Percentiles rank a stretch among this genome's conserved stretches.
Conservation (phyloP, 768 basidiomycete genomes). For the Boletus reticuloceps region DNA sequence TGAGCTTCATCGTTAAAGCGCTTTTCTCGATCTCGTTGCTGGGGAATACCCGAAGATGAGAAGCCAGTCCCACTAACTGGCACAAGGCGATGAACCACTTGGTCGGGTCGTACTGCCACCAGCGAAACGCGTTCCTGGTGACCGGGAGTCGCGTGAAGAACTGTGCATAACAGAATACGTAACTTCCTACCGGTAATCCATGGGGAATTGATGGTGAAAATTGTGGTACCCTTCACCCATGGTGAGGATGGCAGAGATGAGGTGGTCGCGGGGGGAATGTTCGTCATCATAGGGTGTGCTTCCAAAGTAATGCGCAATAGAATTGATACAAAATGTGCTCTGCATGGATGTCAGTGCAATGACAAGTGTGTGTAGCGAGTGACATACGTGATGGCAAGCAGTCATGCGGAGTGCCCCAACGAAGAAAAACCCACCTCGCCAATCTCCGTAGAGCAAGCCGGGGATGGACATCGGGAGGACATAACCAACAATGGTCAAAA, state of each 20-base stretch:
- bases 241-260: conserved; percentile 79
- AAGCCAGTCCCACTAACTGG: conserved; percentile 66
- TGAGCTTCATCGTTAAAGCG: conserved; percentile 79
- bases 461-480: conserved; percentile 66
- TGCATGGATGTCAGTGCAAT: conserved; percentile 22
- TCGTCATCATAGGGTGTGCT: conserved; percentile 80
- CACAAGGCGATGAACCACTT: conserved; percentile 80
- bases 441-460: conserved; percentile 72
- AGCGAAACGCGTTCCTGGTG: conserved; percentile 63
- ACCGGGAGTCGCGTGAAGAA: conserved; percentile 3
- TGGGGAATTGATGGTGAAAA: conserved; percentile 89
- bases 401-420: conserved; percentile 69
- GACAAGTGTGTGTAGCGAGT: background rate
- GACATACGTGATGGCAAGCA: conserved; percentile 77
- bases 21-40: conserved; percentile 87
- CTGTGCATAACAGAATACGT: background rate
- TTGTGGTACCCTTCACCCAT: conserved; percentile 69
- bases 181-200: conserved; percentile 45
- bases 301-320: conserved; percentile 83
- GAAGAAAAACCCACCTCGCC: conserved; percentile 74
- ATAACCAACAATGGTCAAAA: conserved; percentile 67
- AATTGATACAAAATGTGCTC: conserved; percentile 90
- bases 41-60: conserved; percentile 79
- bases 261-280: conserved; percentile 72
- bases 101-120: conserved; percentile 73